Conservation (phyloP, 345 rosid genomes). For the Hypericum androsaemum region DNA sequence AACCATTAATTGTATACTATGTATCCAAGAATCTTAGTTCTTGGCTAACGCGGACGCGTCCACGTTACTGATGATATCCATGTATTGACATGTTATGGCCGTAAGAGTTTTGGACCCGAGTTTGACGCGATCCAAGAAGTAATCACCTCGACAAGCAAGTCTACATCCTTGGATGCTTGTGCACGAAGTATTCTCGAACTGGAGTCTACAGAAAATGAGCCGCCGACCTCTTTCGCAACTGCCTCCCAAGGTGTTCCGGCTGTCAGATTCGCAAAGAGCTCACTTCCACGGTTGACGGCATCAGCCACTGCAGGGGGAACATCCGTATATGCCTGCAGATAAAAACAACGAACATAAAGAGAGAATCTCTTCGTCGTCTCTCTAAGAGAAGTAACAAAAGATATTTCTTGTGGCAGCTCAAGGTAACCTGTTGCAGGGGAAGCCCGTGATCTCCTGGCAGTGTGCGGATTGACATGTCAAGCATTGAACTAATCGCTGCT, state of each 20-base stretch:
- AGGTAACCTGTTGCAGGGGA: slow-evolving; percentile 81
- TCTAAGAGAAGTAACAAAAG: neutral
- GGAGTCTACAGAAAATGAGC: slow-evolving; percentile 57
- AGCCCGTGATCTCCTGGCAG: slow-evolving; percentile 94
- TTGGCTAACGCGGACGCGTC: no score
- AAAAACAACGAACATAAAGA: slow-evolving; percentile 1
- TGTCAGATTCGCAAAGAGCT: slow-evolving; percentile 62
- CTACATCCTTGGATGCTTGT: slow-evolving; percentile 54
- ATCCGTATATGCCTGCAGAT: slow-evolving; percentile 70
- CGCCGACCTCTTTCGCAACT: slow-evolving; percentile 85
- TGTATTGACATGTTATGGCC: slow-evolving; percentile 23
- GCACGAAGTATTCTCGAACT: slow-evolving; percentile 42
- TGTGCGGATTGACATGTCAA: slow-evolving; percentile 86
- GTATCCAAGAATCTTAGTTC: no score
- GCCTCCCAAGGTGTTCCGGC: slow-evolving; percentile 92
- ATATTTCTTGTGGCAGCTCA: slow-evolving; percentile 5
- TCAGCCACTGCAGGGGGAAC: slow-evolving; percentile 98
- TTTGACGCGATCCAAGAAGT: slow-evolving; percentile 83
- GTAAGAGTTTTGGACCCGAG: slow-evolving; percentile 48
- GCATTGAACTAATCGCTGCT: slow-evolving; percentile 81
- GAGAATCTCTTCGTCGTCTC: neutral
- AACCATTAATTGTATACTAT: no score
- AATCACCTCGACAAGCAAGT: slow-evolving; percentile 55
- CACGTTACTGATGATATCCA: no score
- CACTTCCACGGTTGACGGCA: slow-evolving; percentile 84